These are phyloP conservation scores for Pulveroboletus ravenelii DNA, from an alignment of 768 basidiomycete species.

Conservation along the genomic window DNA sequence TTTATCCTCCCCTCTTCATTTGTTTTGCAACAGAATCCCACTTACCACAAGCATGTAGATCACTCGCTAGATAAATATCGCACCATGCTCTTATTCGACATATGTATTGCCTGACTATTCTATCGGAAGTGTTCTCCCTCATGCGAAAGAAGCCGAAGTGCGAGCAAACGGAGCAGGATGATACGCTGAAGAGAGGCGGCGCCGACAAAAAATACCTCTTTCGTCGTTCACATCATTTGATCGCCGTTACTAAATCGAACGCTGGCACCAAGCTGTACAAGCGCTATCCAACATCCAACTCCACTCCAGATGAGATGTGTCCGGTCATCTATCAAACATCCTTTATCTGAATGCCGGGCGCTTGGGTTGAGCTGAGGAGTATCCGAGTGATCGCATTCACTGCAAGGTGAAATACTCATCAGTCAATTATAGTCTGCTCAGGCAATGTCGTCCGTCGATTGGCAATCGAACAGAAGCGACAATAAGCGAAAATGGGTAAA, in stretches of 20 bases:
- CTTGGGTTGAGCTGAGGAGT: conserved; percentile 78
- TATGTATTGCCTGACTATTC: background rate
- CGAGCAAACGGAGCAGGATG: background rate
- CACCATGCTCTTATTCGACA: background rate
- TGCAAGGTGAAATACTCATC: conserved; percentile 23
- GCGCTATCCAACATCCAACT: conserved; percentile 1
- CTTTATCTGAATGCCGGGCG: conserved; percentile 84
- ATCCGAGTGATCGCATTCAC: conserved; percentile 78
- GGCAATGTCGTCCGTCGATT: conserved; percentile 14
- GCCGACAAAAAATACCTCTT: background rate
- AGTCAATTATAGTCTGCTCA: conserved; percentile 5
- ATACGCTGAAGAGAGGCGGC: conserved; percentile 1
- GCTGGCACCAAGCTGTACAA: conserved; percentile 21
- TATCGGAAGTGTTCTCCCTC: background rate
- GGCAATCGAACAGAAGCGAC: conserved; percentile 7
- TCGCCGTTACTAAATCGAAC: conserved; percentile 21
- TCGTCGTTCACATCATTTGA: conserved; percentile 15
- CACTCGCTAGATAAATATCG: background rate
- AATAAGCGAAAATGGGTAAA: background rate
- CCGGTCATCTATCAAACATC: conserved; percentile 48
- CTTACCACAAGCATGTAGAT: background rate
- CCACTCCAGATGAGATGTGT: background rate
- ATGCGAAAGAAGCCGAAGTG: background rate
- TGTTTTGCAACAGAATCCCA: background rate
- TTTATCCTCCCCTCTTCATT: background rate